phyloP scores from a whole-genome alignment of 257 asterid species.

The Cruciata laevipes region DNA sequence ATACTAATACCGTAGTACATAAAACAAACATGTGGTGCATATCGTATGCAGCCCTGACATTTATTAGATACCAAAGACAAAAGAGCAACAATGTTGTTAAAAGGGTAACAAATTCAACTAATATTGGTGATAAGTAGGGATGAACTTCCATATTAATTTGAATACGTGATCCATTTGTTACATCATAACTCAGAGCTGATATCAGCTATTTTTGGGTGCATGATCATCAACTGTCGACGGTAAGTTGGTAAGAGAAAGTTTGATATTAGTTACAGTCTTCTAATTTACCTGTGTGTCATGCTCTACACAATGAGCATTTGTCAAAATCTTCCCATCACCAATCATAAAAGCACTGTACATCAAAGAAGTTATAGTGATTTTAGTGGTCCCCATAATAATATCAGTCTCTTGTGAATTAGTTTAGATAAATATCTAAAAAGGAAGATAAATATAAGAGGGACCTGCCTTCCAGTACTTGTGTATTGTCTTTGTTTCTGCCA shows the following conservation, averaged over 20 bases:
- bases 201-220: too few species aligned
- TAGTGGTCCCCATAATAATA: not conserved
- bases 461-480: constrained; percentile 96
- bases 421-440: constrained; percentile 4
- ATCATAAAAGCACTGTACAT: constrained; percentile 84
- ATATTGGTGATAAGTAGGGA: not conserved
- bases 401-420: not conserved
- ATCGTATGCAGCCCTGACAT: not conserved
- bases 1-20: not conserved
- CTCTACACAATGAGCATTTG: constrained; percentile 96
- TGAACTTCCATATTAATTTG: not conserved
- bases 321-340: constrained; percentile 81
- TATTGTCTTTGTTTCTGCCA: constrained; percentile 93
- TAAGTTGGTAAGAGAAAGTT: not conserved
- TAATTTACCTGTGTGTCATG: constrained; percentile 66
- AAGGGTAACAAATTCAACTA: not conserved
- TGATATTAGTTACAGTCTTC: not conserved
- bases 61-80: not conserved
- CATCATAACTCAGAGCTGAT: too few species aligned
- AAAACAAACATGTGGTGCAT: not conserved
- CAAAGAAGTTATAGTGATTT: constrained; percentile 13
- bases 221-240: not conserved
- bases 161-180: not conserved
- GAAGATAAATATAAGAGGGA: constrained; percentile 10
- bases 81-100: not conserved